Evolutionary conservation across 352 stramenopile species (phyloP).

Genomic region (Peronosclerospora sorghi): DNA sequence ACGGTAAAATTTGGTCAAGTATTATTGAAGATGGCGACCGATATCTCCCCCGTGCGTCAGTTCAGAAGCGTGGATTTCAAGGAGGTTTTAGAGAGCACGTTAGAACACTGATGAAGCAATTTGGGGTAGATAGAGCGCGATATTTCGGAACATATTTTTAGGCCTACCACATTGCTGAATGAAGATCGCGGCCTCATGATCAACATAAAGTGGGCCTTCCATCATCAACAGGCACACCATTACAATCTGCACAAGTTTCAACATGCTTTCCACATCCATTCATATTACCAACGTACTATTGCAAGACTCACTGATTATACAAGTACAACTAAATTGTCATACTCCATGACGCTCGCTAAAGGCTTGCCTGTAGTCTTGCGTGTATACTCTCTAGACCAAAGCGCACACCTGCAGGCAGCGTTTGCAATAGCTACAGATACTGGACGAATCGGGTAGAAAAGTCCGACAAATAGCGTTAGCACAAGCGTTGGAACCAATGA

Average conservation of each 20-base stretch:
- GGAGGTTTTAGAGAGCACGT: conserved; percentile 33
- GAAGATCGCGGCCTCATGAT: not conserved
- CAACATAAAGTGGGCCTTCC: conserved; percentile 6
- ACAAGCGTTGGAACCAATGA: conserved; percentile 45
- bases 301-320: conserved; percentile 20
- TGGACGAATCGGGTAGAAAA: conserved; percentile 48
- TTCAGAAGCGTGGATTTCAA: conserved; percentile 24
- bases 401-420: conserved; percentile 32
- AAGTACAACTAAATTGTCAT: conserved; percentile 23
- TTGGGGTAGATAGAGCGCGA: conserved; percentile 17
- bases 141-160: conserved; percentile 22
- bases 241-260: conserved; percentile 2
- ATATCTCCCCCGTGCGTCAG: conserved; percentile 13
- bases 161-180: too few species aligned
- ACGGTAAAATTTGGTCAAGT: conserved; percentile 19
- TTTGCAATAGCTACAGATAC: conserved; percentile 28
- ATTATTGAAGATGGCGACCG: conserved; percentile 16
- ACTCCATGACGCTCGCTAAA: conserved; percentile 14
- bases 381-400: conserved; percentile 65
- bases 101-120: conserved; percentile 23
- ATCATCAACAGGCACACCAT: not conserved
- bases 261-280: conserved; percentile 3
- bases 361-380: conserved; percentile 46
- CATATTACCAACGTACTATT: conserved; percentile 6
- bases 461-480: conserved; percentile 32